A percentile compares a stretch with the other conserved stretches of the same genome.
phyloP scores from a whole-genome alignment of 2,329 filamentous ascomycete genomes.

The Neocucurbitaria cava region DNA sequence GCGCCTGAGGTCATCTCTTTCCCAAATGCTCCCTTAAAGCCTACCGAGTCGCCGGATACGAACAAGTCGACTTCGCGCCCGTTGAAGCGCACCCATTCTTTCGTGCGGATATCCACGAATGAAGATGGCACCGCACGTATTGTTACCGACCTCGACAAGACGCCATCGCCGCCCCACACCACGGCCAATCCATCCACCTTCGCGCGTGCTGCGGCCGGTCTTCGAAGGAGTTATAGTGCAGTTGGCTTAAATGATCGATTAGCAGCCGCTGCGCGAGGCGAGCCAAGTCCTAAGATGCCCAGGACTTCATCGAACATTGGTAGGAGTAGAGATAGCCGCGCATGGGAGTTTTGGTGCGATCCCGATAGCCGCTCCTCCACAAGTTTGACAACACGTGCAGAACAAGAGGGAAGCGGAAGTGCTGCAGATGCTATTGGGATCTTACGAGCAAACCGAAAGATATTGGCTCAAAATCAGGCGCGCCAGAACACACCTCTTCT shows the following conservation, averaged over 20 bases:
- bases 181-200: constrained; percentile 55
- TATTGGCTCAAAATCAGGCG: constrained; percentile 60
- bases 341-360: constrained; percentile 91
- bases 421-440: constrained; percentile 83
- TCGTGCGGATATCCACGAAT: constrained; percentile 80
- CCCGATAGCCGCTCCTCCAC: constrained; percentile 71
- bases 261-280: constrained; percentile 32
- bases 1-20: constrained; percentile 40
- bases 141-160: constrained; percentile 70
- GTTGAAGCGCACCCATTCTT: constrained; percentile 53
- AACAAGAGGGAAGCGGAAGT: constrained; percentile 80
- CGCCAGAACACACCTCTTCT: constrained; percentile 68
- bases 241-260: constrained; percentile 53
- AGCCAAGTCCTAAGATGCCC: constrained; percentile 43
- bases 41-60: constrained; percentile 52
- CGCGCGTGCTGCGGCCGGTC: constrained; percentile 54
- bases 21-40: constrained; percentile 29
- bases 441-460: constrained; percentile 70
- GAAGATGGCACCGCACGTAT: constrained; percentile 91
- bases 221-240: constrained; percentile 76
- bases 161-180: constrained; percentile 70
- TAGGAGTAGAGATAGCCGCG: constrained; percentile 82
- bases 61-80: constrained; percentile 54
- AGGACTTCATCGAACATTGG: constrained; percentile 66
- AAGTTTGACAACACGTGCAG: constrained; percentile 79